Conservation (phyloP, 1,284 basidiomycete species). For the Cryptococcus hybrid region DNA sequence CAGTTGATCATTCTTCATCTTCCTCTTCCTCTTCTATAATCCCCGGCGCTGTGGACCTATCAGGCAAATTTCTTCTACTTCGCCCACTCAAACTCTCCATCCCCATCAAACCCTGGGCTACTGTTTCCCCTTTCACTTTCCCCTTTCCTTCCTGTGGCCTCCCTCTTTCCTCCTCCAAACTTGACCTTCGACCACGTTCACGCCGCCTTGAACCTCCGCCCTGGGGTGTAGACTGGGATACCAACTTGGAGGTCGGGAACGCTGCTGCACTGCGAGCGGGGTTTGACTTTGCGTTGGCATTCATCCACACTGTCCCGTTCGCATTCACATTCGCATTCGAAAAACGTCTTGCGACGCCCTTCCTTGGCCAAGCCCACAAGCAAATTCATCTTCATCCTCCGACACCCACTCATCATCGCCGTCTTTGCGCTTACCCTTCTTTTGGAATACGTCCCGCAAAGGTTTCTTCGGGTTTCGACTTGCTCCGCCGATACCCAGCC, state of each 20-base stretch:
- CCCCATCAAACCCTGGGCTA: neutral
- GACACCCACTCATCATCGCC: constrained; percentile 50
- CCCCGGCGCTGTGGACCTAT: constrained; percentile 16
- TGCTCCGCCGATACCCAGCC: neutral
- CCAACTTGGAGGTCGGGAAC: constrained; percentile 8
- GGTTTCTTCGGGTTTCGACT: constrained; percentile 25
- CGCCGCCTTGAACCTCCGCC: neutral
- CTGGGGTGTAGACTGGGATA: neutral
- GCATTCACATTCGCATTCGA: neutral
- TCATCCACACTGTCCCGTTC: constrained; percentile 7
- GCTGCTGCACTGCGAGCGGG: constrained; percentile 3
- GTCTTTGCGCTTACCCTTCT: constrained; percentile 20
- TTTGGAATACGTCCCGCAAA: constrained; percentile 52
- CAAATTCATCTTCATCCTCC: constrained; percentile 49
- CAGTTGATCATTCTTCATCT: constrained; percentile 14
- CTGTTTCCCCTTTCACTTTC: neutral
- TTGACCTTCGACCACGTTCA: constrained; percentile 11
- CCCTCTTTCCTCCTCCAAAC: constrained; percentile 7
- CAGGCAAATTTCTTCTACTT: constrained; percentile 11
- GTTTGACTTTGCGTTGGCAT: constrained; percentile 2
- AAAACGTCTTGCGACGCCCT: neutral
- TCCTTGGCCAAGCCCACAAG: constrained; percentile 50
- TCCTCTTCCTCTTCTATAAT: constrained; percentile 34
- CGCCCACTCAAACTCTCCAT: neutral
- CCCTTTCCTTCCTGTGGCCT: constrained; percentile 1